These are phyloP conservation scores for Acorus gramineus DNA, from an alignment of 106 monocot genomes.

Conservation along the genomic window DNA sequence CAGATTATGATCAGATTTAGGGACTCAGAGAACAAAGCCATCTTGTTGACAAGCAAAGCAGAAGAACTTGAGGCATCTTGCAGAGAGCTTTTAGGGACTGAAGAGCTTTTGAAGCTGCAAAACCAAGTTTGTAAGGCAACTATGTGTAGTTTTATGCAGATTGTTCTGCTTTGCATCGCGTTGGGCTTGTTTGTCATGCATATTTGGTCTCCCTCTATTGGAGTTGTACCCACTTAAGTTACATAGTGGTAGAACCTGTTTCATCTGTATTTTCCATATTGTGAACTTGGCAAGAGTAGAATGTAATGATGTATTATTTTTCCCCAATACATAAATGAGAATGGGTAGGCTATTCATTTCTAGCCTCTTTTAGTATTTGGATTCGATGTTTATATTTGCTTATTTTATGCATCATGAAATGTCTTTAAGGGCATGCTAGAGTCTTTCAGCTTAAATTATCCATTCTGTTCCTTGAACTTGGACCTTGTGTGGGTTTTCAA, in stretches of 20 bases:
- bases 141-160: conserved; percentile 35
- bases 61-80: conserved; percentile 30
- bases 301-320: too few relatives aligned
- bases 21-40: conserved; percentile 17
- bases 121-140: conserved; percentile 27
- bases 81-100: conserved; percentile 16
- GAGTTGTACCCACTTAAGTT: conserved; percentile 52
- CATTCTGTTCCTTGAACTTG: too few relatives aligned
- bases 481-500: too few relatives aligned
- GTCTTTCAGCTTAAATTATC: too few relatives aligned
- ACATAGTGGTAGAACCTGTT: background rate
- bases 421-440: too few relatives aligned
- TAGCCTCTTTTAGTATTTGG: too few relatives aligned
- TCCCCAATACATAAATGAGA: too few relatives aligned
- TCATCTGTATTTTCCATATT: conserved; percentile 5
- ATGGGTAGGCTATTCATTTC: too few relatives aligned
- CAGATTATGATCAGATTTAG: conserved; percentile 18
- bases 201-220: conserved; percentile 19
- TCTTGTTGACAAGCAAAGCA: conserved; percentile 19
- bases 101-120: conserved; percentile 32
- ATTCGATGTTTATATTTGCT: too few relatives aligned
- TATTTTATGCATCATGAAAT: too few relatives aligned
- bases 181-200: conserved; percentile 31
- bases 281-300: too few relatives aligned
- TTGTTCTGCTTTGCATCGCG: conserved; percentile 32